phyloP scores from a whole-genome alignment of 176 grass and related monocot species.

The Aegilops umbellulata region DNA sequence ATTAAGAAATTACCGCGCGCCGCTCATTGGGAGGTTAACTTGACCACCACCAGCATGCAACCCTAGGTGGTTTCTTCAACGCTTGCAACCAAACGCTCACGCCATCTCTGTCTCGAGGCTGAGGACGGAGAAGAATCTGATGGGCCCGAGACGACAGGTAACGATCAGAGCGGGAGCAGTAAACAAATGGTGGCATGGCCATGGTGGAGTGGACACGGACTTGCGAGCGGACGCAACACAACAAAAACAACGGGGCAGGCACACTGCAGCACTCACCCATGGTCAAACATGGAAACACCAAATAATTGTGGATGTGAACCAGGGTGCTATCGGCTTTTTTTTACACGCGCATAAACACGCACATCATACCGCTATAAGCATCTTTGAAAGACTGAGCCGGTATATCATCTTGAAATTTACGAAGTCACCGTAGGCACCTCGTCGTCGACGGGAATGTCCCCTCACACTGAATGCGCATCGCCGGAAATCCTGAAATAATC shows the following conservation, averaged over 20 bases:
- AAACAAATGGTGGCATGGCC: not conserved
- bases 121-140: constrained; percentile 30
- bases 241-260: constrained; percentile 6
- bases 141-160: constrained; percentile 49
- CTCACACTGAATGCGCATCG: too few relatives aligned
- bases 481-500: too few relatives aligned
- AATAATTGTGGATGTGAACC: not conserved
- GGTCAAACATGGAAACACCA: constrained; percentile 31
- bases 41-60: not conserved
- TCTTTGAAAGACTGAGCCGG: too few relatives aligned
- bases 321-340: not conserved
- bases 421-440: too few relatives aligned
- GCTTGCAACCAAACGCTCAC: constrained; percentile 56
- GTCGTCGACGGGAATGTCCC: too few relatives aligned
- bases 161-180: constrained; percentile 16
- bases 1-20: not conserved
- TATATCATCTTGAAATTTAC: too few relatives aligned
- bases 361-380: too few relatives aligned
- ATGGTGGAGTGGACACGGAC: constrained; percentile 31
- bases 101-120: constrained; percentile 32
- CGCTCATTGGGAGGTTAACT: not conserved
- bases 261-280: not conserved
- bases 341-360: too few relatives aligned
- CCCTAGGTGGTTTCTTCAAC: constrained; percentile 44
- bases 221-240: constrained; percentile 36